Evolutionary conservation across 2,329 filamentous ascomycete species (phyloP), one percentile per base, ranked within the genome.

Genomic region (Ramichloridium luteum): DNA sequence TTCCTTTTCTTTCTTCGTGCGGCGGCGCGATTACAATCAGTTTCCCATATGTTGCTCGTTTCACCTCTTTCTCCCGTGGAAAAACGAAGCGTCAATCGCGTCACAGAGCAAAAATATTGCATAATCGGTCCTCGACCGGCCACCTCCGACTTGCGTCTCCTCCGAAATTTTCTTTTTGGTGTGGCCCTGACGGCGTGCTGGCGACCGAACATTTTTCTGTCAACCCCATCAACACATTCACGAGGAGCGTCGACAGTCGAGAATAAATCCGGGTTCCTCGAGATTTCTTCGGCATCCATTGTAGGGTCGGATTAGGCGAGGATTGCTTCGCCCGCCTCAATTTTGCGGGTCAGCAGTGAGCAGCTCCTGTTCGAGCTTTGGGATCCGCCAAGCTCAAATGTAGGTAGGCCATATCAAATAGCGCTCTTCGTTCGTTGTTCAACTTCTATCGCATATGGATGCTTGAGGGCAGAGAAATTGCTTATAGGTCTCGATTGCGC

Each of bases 121-220:
- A 51, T 39, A 46, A 44, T 48, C 39, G 43, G 38, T 37, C 38
- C 22, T 17, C n/a, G 20, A 23, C 36, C 41, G 47, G 48, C 44
- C 51, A 46, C 35, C 37, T 47, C 51, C 51, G 50, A 51, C 49
- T 49, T 37, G 45, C 38, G 28, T 46, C 43, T 43, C 44, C n/a
- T n/a, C n/a, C 34, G 30, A 26, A 37, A n/a, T n/a, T n/a, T 23
- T 23, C n/a, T 8, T 41, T 29, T 43, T 34, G 26, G 38, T 39
- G 41, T 49, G 50, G 50, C 44, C 49, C 43, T 52, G 51, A 46
- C 44, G 52, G 52, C 48, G 51, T 43, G 51, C 47, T 52, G 46
- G 42, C 36, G 43, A 41, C 36, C 46, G 51, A 49, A 55, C 51
- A 51, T 42, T 28, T 23, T 31, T 30, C 30, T 25, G 16, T 17